These are phyloP conservation scores for Truncatella angustata DNA, from an alignment of 2,329 filamentous ascomycete species.

Conservation along the genomic window DNA sequence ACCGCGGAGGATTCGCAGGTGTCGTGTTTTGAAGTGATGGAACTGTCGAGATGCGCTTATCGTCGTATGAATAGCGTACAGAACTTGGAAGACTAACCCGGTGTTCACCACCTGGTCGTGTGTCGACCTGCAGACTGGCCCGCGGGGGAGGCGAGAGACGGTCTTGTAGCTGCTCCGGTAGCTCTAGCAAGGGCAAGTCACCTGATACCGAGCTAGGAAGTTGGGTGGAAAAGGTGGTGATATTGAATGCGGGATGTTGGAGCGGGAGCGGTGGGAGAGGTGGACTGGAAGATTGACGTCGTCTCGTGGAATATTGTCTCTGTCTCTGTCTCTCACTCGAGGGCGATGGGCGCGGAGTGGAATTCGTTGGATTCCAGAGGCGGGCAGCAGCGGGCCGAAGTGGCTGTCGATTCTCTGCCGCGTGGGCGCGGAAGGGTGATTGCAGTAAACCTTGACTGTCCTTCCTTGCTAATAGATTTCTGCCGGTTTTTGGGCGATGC, in stretches of 20 bases:
- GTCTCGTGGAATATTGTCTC: conserved; percentile 25
- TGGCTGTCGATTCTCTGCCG: conserved; percentile 28
- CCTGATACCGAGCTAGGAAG: conserved; percentile 37
- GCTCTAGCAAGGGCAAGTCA: conserved; percentile 50
- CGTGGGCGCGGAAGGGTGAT: conserved; percentile 10
- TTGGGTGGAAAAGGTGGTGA: conserved; percentile 34
- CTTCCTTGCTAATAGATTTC: conserved; percentile 20
- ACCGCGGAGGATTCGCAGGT: conserved; percentile 21
- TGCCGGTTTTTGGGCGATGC: conserved; percentile 16
- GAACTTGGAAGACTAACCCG: conserved; percentile 54
- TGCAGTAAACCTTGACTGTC: conserved; percentile 10
- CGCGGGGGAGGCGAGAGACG: conserved; percentile 41
- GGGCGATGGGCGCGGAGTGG: conserved; percentile 43
- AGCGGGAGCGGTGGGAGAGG: conserved; percentile 52
- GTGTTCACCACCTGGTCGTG: conserved; percentile 41
- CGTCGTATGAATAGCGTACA: conserved; percentile 53
- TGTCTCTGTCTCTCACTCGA: too few relatives aligned
- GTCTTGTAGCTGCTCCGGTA: conserved; percentile 48
- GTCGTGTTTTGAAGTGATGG: conserved; percentile 18
- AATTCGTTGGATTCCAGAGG: conserved; percentile 62
- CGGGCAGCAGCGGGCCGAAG: conserved; percentile 45
- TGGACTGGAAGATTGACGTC: conserved; percentile 53
- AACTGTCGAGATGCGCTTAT: conserved; percentile 37
- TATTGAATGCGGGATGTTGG: conserved; percentile 40
- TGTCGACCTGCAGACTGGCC: conserved; percentile 51